A percentile compares a stretch with the other conserved stretches of the same genome.
Evolutionary conservation across 1,139 yeast species (phyloP).

Genomic region (Fermentozyma sake): DNA sequence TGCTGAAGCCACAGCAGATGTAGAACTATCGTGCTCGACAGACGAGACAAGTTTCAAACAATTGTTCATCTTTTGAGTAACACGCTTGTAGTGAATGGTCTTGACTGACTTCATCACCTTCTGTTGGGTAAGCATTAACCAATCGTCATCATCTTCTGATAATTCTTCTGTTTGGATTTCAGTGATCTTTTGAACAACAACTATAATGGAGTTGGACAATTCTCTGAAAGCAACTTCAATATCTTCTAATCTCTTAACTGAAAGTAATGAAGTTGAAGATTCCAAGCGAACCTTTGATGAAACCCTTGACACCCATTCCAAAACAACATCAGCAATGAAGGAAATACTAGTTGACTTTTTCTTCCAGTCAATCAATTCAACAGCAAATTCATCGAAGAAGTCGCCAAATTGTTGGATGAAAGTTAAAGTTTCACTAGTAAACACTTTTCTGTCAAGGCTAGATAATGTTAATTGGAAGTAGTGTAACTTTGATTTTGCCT

Average conservation of each 20-base stretch:
- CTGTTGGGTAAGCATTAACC: conserved; percentile 54
- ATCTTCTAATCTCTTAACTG: conserved; percentile 24
- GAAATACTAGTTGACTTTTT: conserved; percentile 18
- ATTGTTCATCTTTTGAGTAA: conserved; percentile 18
- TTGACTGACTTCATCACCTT: conserved; percentile 35
- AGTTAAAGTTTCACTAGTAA: conserved; percentile 11
- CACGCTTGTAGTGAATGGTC: conserved; percentile 28
- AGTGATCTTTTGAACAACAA: conserved; percentile 60
- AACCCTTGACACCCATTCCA: conserved; percentile 30
- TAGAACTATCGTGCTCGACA: conserved; percentile 30
- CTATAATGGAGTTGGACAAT: conserved; percentile 56
- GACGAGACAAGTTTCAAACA: conserved; percentile 16
- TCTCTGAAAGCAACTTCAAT: conserved; percentile 48
- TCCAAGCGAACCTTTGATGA: conserved; percentile 3
- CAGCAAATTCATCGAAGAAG: conserved; percentile 15
- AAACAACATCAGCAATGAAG: conserved; percentile 46
- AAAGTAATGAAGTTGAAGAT: conserved; percentile 20
- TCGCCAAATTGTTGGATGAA: conserved; percentile 18
- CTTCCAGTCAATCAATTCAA: conserved; percentile 26
- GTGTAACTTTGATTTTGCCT: conserved; percentile 15
- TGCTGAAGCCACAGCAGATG: conserved; percentile 39
- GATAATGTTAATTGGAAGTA: conserved; percentile 11
- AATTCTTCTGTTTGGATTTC: conserved; percentile 29
- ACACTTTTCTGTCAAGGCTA: conserved; percentile 8
- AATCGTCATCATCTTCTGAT: conserved; percentile 53